Evolutionary conservation across 139 green algal species (phyloP), one percentile per base, ranked within the genome.

Genomic region (Micromonas pusilla): DNA sequence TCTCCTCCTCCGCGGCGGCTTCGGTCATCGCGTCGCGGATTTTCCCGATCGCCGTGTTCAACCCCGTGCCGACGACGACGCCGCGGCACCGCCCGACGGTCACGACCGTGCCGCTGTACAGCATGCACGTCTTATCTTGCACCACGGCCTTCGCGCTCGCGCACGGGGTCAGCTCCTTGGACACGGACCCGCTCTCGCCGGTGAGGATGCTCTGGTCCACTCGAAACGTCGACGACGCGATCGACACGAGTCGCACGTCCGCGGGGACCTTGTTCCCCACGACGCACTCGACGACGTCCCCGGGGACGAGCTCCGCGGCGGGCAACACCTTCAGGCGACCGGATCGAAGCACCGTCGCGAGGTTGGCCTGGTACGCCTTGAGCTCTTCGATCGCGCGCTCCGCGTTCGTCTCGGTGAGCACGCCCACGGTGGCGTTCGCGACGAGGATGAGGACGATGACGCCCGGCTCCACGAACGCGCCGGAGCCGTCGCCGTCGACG

Each of bases 381-480:
- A 99, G 83, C 1, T 96, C 94, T 65, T 85, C 80, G 45, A 88
- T 83, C 21, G 82, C 84, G 31, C 81, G 83, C 32, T 65, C 90
- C 37, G 78, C 79, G 52, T 85, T 85, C 28, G 30, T 83, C 52
- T 85, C 84, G 9, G 86, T 84, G 25, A 87, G 60, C 33, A 87
- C 79, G 0, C 70, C 74, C 26, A 99, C 96, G 16, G 91, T 86
- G 5, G 96, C 96, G 79, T 99, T 99, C 3, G 97, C 81, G 16
- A 96, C 79, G 45, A 99, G 80, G 77, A 99, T 99, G 25, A 97
- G 80, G 13, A 99, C 64, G 79, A 99, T 99, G 38, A 99, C 95
- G 26, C 89, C 33, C 19, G 85, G 85, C 38, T 87, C 85, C 0
- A 89, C 26, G 25, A 84, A 89, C 32, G 83, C 80, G 28, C 81